Evolutionary conservation across 345 rosid species (phyloP).

Genomic region (Populus nigra): DNA sequence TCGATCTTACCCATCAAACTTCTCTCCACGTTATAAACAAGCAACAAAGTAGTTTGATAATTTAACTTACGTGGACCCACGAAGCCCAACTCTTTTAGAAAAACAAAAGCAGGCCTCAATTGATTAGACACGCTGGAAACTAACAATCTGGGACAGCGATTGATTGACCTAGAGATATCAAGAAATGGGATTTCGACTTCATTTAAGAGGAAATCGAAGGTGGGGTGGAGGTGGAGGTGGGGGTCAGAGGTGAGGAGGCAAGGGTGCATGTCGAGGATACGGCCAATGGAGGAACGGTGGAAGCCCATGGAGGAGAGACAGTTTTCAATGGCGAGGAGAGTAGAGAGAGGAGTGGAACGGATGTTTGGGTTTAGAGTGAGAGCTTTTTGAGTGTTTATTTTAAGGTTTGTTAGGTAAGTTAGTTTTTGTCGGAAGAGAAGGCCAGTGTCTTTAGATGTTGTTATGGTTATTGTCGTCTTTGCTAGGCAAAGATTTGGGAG

Average conservation of each 20-base stretch:
- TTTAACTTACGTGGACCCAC: constrained; percentile 40
- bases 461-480: constrained; percentile 4
- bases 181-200: constrained; percentile 50
- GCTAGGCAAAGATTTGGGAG: background rate
- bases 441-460: constrained; percentile 43
- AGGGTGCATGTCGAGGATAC: constrained; percentile 82
- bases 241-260: constrained; percentile 67
- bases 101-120: constrained; percentile 55
- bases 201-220: constrained; percentile 55
- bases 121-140: constrained; percentile 47
- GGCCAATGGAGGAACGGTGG: constrained; percentile 54
- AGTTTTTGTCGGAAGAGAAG: constrained; percentile 70
- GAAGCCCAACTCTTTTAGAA: constrained; percentile 59
- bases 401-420: constrained; percentile 60
- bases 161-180: constrained; percentile 52
- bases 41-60: constrained; percentile 51
- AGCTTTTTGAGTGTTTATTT: constrained; percentile 64
- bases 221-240: constrained; percentile 44
- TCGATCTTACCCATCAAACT: constrained; percentile 60
- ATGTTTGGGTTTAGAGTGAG: constrained; percentile 63
- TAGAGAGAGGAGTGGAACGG: constrained; percentile 72
- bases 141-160: constrained; percentile 70
- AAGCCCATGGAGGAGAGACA: constrained; percentile 66
- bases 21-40: constrained; percentile 59
- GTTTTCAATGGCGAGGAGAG: constrained; percentile 56